Evolutionary conservation across 139 green algal genomes (phyloP).

Genomic region (Auxenochlorella pyrenoidosa): DNA sequence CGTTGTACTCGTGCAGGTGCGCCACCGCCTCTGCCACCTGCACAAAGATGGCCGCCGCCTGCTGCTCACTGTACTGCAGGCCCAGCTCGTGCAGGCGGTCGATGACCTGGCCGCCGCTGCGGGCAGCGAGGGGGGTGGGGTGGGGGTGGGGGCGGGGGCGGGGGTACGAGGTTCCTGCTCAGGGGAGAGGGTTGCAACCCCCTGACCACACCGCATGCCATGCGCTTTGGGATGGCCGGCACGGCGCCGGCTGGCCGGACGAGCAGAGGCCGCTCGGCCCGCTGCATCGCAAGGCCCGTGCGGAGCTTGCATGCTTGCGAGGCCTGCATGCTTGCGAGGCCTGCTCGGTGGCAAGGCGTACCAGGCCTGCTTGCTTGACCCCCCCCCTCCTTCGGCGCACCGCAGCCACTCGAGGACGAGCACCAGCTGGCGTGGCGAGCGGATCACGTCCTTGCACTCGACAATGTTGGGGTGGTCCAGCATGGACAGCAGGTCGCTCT

Average conservation of each 20-base stretch:
- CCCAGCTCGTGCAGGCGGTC: constrained; percentile 56
- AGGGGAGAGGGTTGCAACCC: too few species aligned
- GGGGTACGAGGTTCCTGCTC: not conserved
- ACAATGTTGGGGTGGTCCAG: constrained; percentile 84
- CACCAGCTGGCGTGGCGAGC: constrained; percentile 50
- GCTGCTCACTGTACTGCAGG: constrained; percentile 57
- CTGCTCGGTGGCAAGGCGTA: too few species aligned
- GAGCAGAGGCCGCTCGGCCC: not conserved
- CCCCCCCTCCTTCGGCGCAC: too few species aligned
- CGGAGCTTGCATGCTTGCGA: too few species aligned
- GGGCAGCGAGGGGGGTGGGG: not conserved
- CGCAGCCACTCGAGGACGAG: constrained; percentile 63
- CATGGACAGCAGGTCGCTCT: constrained; percentile 70
- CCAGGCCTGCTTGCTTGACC: too few species aligned
- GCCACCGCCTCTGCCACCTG: constrained; percentile 52
- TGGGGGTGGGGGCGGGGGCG: not conserved
- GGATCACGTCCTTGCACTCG: constrained; percentile 58
- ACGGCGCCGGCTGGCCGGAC: too few species aligned
- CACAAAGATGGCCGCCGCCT: constrained; percentile 52
- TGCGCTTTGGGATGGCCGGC: too few species aligned
- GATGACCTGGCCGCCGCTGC: constrained; percentile 51
- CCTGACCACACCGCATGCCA: too few species aligned
- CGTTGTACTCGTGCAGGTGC: constrained; percentile 50
- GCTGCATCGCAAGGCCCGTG: too few species aligned
- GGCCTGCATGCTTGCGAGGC: too few species aligned